These are phyloP conservation scores for Desmodesmus armatus DNA, from an alignment of 139 green algal species.

Conservation along the genomic window DNA sequence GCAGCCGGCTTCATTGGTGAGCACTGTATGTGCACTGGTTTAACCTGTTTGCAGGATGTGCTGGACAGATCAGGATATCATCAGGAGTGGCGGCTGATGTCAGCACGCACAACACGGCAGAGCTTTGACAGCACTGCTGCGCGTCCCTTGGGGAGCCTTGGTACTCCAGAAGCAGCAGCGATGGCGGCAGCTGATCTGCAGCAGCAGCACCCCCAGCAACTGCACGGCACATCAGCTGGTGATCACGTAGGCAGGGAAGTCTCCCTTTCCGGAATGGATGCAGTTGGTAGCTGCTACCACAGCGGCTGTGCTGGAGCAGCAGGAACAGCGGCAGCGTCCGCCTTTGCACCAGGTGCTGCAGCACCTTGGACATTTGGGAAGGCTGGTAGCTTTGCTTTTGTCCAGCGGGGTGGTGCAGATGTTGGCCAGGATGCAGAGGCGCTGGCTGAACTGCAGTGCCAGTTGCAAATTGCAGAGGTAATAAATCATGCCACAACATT, in stretches of 20 bases:
- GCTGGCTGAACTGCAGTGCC: too few relatives aligned
- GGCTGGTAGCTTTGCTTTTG: too few relatives aligned
- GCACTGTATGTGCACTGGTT: not conserved
- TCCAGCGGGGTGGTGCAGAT: too few relatives aligned
- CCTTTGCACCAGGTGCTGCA: not conserved
- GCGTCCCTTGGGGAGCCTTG: not conserved
- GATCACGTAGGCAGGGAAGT: too few relatives aligned
- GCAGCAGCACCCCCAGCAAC: not conserved
- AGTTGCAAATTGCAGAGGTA: too few relatives aligned
- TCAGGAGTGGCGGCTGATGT: not conserved
- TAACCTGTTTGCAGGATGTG: not conserved
- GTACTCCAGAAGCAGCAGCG: not conserved
- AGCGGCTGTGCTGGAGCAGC: slow-evolving; percentile 2
- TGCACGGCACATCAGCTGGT: not conserved
- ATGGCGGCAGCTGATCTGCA: not conserved
- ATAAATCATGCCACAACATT: too few relatives aligned
- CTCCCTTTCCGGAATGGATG: too few relatives aligned
- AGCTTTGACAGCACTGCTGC: not conserved
- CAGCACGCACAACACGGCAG: not conserved
- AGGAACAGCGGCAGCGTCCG: not conserved
- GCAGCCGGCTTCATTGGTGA: too few relatives aligned
- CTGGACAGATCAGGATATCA: not conserved
- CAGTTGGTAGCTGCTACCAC: not conserved
- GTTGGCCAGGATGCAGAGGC: too few relatives aligned
- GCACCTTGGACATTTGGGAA: too few relatives aligned